Conservation (phyloP, 2,329 filamentous ascomycete genomes). For the Scytalidium lignicola region DNA sequence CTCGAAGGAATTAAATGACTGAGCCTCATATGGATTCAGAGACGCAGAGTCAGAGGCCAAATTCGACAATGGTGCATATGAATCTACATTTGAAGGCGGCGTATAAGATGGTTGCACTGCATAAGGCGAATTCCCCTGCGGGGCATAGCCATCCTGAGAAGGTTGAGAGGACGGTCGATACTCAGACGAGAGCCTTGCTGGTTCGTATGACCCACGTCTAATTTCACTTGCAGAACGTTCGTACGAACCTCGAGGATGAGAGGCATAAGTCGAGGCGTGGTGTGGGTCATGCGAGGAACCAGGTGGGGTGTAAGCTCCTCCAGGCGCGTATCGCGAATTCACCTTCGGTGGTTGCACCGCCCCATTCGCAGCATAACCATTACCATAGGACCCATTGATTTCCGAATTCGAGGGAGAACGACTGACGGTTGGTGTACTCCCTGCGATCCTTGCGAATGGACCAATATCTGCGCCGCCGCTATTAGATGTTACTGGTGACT, state of each 20-base stretch:
- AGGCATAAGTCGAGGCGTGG: conserved; percentile 18
- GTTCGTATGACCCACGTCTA: conserved; percentile 35
- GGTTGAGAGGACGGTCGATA: conserved; percentile 24
- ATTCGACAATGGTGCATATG: background rate
- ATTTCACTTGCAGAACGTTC: conserved; percentile 41
- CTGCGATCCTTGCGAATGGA: conserved; percentile 76
- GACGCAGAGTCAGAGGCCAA: background rate
- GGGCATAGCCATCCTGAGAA: conserved; percentile 21
- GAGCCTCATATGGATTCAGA: conserved; percentile 2
- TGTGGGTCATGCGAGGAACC: conserved; percentile 15
- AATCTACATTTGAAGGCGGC: conserved; percentile 9
- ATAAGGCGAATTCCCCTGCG: conserved; percentile 14
- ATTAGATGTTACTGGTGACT: conserved; percentile 50
- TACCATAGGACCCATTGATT: conserved; percentile 42
- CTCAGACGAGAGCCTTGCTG: conserved; percentile 36
- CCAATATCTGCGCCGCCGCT: conserved; percentile 58
- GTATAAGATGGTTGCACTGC: conserved; percentile 15
- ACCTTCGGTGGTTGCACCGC: conserved; percentile 14
- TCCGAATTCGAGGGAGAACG: conserved; percentile 73
- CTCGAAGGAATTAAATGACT: conserved; percentile 30
- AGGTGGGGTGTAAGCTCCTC: conserved; percentile 16
- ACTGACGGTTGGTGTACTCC: conserved; percentile 71
- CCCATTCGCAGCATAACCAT: conserved; percentile 28
- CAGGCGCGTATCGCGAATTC: conserved; percentile 27
- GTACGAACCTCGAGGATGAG: conserved; percentile 34